These are phyloP conservation scores for Sutorius eximius DNA, from an alignment of 1,284 basidiomycete species.

Conservation along the genomic window DNA sequence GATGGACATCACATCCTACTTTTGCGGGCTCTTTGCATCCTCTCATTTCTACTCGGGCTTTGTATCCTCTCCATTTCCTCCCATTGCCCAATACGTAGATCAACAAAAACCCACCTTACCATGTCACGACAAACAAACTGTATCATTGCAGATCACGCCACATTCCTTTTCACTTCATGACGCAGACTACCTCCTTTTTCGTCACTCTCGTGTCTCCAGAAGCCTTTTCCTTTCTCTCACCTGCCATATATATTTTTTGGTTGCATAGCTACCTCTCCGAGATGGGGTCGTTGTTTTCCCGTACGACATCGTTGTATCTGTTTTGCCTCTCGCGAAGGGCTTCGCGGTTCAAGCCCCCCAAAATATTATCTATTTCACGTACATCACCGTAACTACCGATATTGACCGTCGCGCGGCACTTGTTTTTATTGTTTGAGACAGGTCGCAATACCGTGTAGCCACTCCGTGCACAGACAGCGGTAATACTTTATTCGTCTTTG, in stretches of 20 bases:
- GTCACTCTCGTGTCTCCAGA: not conserved
- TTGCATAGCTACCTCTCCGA: slow-evolving; percentile 19
- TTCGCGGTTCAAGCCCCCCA: slow-evolving; percentile 46
- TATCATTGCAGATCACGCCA: slow-evolving; percentile 20
- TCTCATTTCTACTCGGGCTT: slow-evolving; percentile 11
- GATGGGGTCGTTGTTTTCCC: slow-evolving; percentile 6
- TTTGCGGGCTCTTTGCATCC: slow-evolving; percentile 5
- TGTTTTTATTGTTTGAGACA: not conserved
- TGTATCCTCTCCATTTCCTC: not conserved
- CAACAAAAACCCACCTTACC: slow-evolving; percentile 7
- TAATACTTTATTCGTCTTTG: not conserved
- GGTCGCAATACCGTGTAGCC: slow-evolving; percentile 4
- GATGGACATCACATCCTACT: slow-evolving; percentile 12
- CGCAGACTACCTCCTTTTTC: not conserved
- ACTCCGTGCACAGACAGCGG: not conserved
- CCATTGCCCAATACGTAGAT: slow-evolving; percentile 20
- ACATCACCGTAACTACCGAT: not conserved
- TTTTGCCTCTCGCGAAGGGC: slow-evolving; percentile 43
- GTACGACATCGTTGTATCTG: slow-evolving; percentile 27
- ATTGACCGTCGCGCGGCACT: not conserved
- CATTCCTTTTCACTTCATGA: slow-evolving; percentile 8
- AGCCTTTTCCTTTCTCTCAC: slow-evolving; percentile 19
- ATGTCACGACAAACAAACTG: slow-evolving; percentile 5
- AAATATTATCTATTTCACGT: slow-evolving; percentile 29
- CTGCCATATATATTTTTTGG: slow-evolving; percentile 35